Evolutionary conservation across 495 filamentous ascomycete species (phyloP), one percentile per base, ranked within the genome.

Genomic region (Xylaria venustula): DNA sequence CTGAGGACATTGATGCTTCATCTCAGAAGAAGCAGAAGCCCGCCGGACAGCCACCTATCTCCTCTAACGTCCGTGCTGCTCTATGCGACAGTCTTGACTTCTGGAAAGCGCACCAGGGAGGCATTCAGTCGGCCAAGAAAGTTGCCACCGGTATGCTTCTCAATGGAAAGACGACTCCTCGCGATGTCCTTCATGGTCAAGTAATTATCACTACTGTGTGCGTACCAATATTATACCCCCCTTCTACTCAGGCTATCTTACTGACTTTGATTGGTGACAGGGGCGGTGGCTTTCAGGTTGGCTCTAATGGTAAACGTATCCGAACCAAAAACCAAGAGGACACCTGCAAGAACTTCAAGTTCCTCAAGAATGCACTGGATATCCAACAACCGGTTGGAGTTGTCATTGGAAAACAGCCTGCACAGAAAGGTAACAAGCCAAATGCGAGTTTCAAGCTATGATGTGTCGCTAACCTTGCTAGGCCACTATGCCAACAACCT

Each of bases 31-130:
- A 42, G 36, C 51, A 42, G 34, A 54, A 42, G 23, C 42, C 42
- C n/a, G n/a, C 20, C 9, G 23, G 46, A 1, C 14, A 19, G 28
- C 47, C 87, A 0, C 71, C 71, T 7, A 80, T 82, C 0, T 90
- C 85, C 85, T 77, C 88, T 28, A 72, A 88, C 68, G 74, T 64
- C 40, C 83, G 91, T 7, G 81, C 85, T 14, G 81, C 79, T 0
- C 67, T 94, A 3, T 88, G 84, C 61, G 89, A 93, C 65, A 78
- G 86, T 1, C 67, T 93, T 1, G 78, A 81, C 0, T 93, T 88
- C 73, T 93, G 84, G 70, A 79, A 77, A 0, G 65, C 80, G 2
- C 83, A 83, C 36, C 87, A 94, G 66, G 81, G 85, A 0, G 85
- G 85, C 15, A 64, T 81, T 2, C 84, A 92, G 58, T 71, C 77